Percentiles rank a stretch among this genome's conserved stretches.
Evolutionary conservation across 179 eudicot genomes (phyloP).

Genomic region (Heliamphora pulchella): DNA sequence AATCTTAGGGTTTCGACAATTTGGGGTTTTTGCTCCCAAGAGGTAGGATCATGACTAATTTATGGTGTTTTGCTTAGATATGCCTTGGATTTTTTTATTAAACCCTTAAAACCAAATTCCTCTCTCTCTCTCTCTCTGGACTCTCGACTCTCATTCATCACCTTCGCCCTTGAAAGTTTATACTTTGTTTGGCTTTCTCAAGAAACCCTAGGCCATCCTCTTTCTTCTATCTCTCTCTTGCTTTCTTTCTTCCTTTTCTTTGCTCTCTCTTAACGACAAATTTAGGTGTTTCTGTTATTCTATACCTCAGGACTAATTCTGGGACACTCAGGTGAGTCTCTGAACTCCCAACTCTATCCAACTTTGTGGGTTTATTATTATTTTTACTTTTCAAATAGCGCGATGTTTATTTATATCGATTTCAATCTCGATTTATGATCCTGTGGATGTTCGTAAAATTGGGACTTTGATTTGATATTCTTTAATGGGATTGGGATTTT

Average conservation of each 20-base stretch:
- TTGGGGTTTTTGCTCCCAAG: too few relatives aligned
- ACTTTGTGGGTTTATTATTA: background rate
- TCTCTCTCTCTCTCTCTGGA: background rate
- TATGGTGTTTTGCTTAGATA: too few relatives aligned
- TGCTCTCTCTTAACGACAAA: background rate
- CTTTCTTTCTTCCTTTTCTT: background rate
- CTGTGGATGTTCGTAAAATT: background rate
- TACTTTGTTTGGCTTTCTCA: constrained; percentile 13
- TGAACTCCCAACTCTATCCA: background rate
- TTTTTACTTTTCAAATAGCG: background rate
- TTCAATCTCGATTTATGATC: background rate
- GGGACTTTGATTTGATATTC: background rate
- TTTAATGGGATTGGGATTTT: background rate
- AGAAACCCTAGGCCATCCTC: constrained; percentile 28
- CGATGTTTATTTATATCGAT: too few relatives aligned
- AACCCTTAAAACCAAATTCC: too few relatives aligned
- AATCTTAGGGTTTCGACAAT: too few relatives aligned
- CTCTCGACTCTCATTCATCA: too few relatives aligned
- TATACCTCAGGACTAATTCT: background rate
- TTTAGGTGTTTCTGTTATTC: background rate
- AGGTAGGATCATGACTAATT: too few relatives aligned
- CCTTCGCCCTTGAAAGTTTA: constrained; percentile 21
- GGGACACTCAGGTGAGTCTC: constrained; percentile 13
- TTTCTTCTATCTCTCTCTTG: background rate
- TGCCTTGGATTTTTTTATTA: too few relatives aligned